Percentiles rank a stretch among this genome's conserved stretches.
phyloP scores from a whole-genome alignment of 106 monocot genomes.

The Apostasia ramifera region DNA sequence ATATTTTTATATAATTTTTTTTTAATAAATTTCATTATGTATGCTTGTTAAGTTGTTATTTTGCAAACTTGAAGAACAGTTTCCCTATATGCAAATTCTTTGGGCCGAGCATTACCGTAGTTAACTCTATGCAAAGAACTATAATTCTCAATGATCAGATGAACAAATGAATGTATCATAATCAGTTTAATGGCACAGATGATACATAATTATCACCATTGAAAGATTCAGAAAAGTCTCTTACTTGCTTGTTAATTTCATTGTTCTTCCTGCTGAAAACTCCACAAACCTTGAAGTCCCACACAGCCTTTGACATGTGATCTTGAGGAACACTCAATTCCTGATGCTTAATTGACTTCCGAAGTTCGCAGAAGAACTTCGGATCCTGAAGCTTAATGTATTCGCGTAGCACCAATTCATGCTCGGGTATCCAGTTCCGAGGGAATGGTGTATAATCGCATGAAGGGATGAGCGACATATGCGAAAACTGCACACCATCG shows the following conservation, averaged over 20 bases:
- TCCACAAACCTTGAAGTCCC: conserved; percentile 73
- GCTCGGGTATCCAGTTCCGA: conserved; percentile 76
- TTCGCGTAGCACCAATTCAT: conserved; percentile 57
- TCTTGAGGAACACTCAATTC: conserved; percentile 66
- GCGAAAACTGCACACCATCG: conserved; percentile 89
- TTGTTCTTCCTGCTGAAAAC: conserved; percentile 26
- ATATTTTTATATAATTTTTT: too few relatives aligned
- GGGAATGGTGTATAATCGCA: conserved; percentile 94
- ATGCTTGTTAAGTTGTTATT: too few relatives aligned
- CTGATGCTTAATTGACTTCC: conserved; percentile 46
- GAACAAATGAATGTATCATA: too few relatives aligned
- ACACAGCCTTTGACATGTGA: conserved; percentile 60
- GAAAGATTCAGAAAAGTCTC: neutral
- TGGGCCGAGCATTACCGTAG: too few relatives aligned
- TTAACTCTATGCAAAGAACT: too few relatives aligned
- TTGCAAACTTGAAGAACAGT: too few relatives aligned
- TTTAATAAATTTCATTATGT: too few relatives aligned
- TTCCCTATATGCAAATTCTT: too few relatives aligned
- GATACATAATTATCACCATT: neutral
- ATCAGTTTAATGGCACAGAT: too few relatives aligned
- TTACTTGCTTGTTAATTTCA: conserved; percentile 4
- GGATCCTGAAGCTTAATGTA: conserved; percentile 83
- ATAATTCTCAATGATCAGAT: too few relatives aligned
- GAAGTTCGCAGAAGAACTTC: conserved; percentile 64
- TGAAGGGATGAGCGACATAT: conserved; percentile 80